phyloP scores from a whole-genome alignment of 2,329 filamentous ascomycete genomes.

The Xylogone sp. region DNA sequence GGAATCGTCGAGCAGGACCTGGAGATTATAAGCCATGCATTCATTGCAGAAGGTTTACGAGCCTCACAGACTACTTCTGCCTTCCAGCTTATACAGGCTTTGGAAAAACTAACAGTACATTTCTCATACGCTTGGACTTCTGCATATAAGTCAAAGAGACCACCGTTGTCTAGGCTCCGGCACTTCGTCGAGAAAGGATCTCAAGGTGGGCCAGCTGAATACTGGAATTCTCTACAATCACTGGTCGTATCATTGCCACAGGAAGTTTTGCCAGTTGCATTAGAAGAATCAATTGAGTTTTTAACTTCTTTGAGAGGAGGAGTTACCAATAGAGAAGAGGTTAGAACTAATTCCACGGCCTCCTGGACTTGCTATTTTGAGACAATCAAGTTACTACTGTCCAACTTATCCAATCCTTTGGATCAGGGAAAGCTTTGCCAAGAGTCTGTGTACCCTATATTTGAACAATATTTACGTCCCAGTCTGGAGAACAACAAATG shows the following conservation, averaged over 20 bases:
- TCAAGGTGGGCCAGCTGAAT: constrained; percentile 67
- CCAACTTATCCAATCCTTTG: constrained; percentile 40
- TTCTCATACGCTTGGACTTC: constrained; percentile 73
- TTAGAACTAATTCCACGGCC: constrained; percentile 58
- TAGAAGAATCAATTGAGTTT: constrained; percentile 55
- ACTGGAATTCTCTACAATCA: constrained; percentile 66
- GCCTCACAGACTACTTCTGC: constrained; percentile 72
- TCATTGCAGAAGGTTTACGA: constrained; percentile 72
- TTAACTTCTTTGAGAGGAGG: constrained; percentile 67
- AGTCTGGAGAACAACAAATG: constrained; percentile 13
- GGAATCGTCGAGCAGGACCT: constrained; percentile 46
- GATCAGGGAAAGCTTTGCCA: constrained; percentile 41
- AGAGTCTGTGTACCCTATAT: constrained; percentile 50
- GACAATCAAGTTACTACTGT: constrained; percentile 51
- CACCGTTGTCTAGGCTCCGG: constrained; percentile 54
- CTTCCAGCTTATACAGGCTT: constrained; percentile 62
- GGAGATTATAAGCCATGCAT: constrained; percentile 47
- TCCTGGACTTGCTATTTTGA: constrained; percentile 77
- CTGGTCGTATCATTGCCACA: constrained; percentile 56
- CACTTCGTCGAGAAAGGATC: constrained; percentile 80
- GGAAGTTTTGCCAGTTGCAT: constrained; percentile 49
- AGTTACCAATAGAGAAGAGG: constrained; percentile 71
- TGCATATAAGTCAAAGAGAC: constrained; percentile 48
- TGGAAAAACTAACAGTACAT: constrained; percentile 61
- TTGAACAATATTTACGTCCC: constrained; percentile 47